Evolutionary conservation across 2,329 filamentous ascomycete species (phyloP).

Genomic region (Dryadomyces quercus-mongolicae): DNA sequence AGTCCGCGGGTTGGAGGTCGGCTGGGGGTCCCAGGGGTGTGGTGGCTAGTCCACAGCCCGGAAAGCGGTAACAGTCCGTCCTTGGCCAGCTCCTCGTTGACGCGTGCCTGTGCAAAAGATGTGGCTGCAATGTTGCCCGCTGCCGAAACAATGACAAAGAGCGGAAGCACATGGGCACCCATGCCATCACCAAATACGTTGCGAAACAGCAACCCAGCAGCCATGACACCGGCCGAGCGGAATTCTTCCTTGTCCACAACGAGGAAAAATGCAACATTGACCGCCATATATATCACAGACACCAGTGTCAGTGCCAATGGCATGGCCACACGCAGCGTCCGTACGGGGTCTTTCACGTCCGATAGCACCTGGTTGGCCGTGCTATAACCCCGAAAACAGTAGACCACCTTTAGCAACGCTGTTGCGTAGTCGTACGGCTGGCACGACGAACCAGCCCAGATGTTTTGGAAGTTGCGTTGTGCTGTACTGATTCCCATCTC

Average conservation of each 20-base stretch:
- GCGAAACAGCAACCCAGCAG: conserved; percentile 45
- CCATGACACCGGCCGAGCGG: conserved; percentile 36
- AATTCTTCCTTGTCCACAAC: conserved; percentile 45
- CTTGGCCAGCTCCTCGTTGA: conserved; percentile 33
- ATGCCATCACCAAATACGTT: conserved; percentile 35
- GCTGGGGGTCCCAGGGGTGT: conserved; percentile 6
- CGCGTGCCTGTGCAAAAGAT: conserved; percentile 33
- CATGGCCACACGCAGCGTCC: conserved; percentile 43
- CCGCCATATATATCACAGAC: conserved; percentile 42
- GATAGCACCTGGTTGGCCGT: conserved; percentile 44
- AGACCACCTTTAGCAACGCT: conserved; percentile 42
- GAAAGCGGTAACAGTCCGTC: conserved; percentile 34
- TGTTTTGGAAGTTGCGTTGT: conserved; percentile 25
- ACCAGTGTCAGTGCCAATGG: conserved; percentile 41
- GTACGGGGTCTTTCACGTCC: conserved; percentile 44
- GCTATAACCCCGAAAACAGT: conserved; percentile 41
- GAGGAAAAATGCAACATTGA: conserved; percentile 47
- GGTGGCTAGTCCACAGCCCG: conserved; percentile 18
- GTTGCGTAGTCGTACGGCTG: conserved; percentile 32
- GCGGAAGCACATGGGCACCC: conserved; percentile 33
- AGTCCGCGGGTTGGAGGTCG: conserved; percentile 21
- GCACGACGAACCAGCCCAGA: conserved; percentile 26
- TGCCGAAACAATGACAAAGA: conserved; percentile 32
- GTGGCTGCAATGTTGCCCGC: conserved; percentile 36
- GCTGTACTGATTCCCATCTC: conserved; percentile 17